Conservation (phyloP, 208 protist species). For the Acanthamoeba polyphaga region DNA sequence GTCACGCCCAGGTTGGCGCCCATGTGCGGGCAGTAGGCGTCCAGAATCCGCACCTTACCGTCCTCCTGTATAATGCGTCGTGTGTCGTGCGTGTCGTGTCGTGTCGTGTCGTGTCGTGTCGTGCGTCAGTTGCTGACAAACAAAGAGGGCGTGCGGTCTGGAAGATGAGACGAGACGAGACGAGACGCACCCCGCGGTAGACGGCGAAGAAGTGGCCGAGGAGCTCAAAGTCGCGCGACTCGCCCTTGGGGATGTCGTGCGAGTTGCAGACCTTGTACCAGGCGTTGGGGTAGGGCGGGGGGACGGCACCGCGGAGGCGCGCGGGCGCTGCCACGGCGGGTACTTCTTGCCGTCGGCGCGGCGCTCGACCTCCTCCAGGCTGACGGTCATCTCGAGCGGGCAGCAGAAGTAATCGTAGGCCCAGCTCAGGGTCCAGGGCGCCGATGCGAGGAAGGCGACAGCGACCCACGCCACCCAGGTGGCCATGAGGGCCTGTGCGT, state of each 20-base stretch:
- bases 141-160: neutral
- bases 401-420: constrained; percentile 29
- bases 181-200: constrained; percentile 33
- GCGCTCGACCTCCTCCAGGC: constrained; percentile 33
- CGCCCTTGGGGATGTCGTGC: constrained; percentile 23
- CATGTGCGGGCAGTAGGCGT: constrained; percentile 81
- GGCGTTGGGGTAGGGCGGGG: constrained; percentile 74
- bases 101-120: too few species aligned
- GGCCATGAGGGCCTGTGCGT: neutral
- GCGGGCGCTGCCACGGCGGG: neutral
- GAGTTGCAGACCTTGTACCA: constrained; percentile 67
- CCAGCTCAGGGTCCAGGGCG: neutral
- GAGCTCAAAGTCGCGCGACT: constrained; percentile 48
- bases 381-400: neutral
- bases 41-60: constrained; percentile 44
- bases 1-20: constrained; percentile 77
- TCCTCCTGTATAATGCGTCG: constrained; percentile 35
- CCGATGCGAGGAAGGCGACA: neutral
- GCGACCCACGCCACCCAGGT: neutral
- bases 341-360: constrained; percentile 39
- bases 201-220: constrained; percentile 54
- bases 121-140: neutral
- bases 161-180: too few species aligned
- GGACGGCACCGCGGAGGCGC: constrained; percentile 49
- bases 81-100: neutral